Conservation (phyloP, 129 eudicot genomes). For the Helichrysum umbraculigerum region DNA sequence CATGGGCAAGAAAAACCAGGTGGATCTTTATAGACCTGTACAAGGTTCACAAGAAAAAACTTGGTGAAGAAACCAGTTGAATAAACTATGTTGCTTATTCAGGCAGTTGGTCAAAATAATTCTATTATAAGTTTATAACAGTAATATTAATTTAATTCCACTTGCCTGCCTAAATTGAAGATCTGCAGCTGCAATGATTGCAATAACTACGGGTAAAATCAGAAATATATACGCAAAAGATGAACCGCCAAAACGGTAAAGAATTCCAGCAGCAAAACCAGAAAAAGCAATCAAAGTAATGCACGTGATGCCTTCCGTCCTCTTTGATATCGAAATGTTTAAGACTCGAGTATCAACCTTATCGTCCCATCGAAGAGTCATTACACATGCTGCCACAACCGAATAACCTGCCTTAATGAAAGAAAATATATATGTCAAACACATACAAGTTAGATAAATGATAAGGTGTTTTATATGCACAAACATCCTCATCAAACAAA, state of each 20-base stretch:
- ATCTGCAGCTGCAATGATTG: constrained; percentile 52
- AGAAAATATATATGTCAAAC: neutral
- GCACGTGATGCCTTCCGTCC: constrained; percentile 72
- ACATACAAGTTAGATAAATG: neutral
- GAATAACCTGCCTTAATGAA: constrained; percentile 88
- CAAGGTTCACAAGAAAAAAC: constrained; percentile 18
- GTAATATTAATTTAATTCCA: constrained; percentile 13
- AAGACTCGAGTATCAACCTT: constrained; percentile 42
- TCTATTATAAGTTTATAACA: too few relatives aligned
- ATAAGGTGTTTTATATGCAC: neutral
- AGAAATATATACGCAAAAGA: constrained; percentile 37
- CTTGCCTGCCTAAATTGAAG: constrained; percentile 83
- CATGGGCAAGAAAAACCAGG: constrained; percentile 96
- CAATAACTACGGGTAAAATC: constrained; percentile 58
- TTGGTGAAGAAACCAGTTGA: neutral
- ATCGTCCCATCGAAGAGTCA: constrained; percentile 78
- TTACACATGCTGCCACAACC: constrained; percentile 95
- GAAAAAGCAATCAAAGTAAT: constrained; percentile 60
- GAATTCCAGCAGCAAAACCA: constrained; percentile 77
- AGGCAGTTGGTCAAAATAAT: constrained; percentile 3
- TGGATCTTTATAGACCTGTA: constrained; percentile 62
- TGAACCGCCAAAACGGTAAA: constrained; percentile 72
- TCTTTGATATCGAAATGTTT: constrained; percentile 40
- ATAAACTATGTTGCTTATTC: neutral
- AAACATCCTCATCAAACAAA: neutral